Evolutionary conservation across 1,139 yeast species (phyloP), one percentile per base, ranked within the genome.

Genomic region (Kodamaea fungicola): DNA sequence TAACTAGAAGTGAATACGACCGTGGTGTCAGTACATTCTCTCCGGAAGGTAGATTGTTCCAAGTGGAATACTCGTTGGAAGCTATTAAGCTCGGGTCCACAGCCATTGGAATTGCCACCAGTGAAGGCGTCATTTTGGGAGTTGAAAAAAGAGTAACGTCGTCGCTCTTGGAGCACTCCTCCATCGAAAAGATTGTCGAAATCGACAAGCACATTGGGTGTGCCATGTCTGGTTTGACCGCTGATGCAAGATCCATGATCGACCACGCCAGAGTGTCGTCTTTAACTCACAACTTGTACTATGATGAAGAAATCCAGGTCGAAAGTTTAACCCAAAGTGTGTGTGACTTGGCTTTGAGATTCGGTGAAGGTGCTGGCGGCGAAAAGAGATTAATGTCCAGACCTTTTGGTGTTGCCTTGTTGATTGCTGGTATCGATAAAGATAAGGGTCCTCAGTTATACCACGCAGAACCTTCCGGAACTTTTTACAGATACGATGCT

Each of bases 381-480:
- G 97, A 92, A 59, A 94, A 94, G 62, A 78, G 96, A 59, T 76
- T 90, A 52, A 94, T 94, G 99, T 88, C 97, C 4, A 81, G 99
- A 67, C 99, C 99, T 8, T 94, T 94, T 62, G 99, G 99, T 58
- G 99, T 94, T 37, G 99, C 99, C 2, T 70, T 94, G 48, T 76
- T 94, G 56, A 84, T 94, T 57, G 98, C 98, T 7, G 99, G 99
- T 35, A 75, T 82, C 51, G 98, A 92, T 65, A 73, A 79, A 44
- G 95, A 88, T 51, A 83, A 87, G 54, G 98, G 98, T 0, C 96
- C 97, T 37, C 98, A 92, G 64, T 76, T 94, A 56, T 85, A 86
- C 61, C 97, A 94, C 59, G 96, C 98, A n/a, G 99, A 94, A 64
- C 98, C 99, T 30, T 85, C 96, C 12, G 99, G 99, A 43, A 92